phyloP scores from a whole-genome alignment of 805 yeast species.

The Tetrapisispora fleetii region DNA sequence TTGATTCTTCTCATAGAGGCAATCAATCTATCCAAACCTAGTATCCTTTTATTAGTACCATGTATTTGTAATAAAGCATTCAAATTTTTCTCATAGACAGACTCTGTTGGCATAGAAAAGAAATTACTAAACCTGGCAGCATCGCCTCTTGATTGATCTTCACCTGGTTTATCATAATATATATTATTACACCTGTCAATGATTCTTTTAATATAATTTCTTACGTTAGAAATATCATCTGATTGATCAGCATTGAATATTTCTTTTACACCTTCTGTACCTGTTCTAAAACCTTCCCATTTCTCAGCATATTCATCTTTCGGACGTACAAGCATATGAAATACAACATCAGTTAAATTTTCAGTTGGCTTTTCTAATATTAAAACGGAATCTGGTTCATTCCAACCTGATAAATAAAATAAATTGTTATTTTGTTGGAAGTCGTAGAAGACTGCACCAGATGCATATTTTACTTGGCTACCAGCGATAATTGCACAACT shows the following conservation, averaged over 20 bases:
- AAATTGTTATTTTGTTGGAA: constrained; percentile 90
- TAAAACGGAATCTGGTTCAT: constrained; percentile 74
- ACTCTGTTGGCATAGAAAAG: constrained; percentile 17
- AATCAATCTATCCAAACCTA: constrained; percentile 14
- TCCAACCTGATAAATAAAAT: constrained; percentile 83
- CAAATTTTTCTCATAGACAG: constrained; percentile 19
- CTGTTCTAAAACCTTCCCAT: constrained; percentile 95
- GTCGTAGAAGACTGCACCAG: constrained; percentile 84
- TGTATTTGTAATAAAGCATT: constrained; percentile 29
- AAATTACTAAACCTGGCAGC: constrained; percentile 25
- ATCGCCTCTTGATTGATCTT: constrained; percentile 10
- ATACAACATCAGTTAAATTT: constrained; percentile 42
- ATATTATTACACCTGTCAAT: constrained; percentile 41
- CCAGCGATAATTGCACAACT: constrained; percentile 73
- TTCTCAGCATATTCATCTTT: constrained; percentile 67
- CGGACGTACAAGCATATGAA: constrained; percentile 81
- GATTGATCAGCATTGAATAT: constrained; percentile 82
- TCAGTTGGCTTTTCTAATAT: constrained; percentile 52
- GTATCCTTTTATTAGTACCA: background rate
- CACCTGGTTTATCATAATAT: constrained; percentile 39
- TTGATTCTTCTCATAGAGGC: constrained; percentile 49
- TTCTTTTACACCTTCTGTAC: constrained; percentile 70
- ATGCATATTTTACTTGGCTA: constrained; percentile 59
- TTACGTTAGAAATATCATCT: constrained; percentile 27
- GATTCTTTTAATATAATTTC: constrained; percentile 36